Evolutionary conservation across 768 basidiomycete species (phyloP), one percentile per base, ranked within the genome.

Genomic region (Lactifluus subvellereus): DNA sequence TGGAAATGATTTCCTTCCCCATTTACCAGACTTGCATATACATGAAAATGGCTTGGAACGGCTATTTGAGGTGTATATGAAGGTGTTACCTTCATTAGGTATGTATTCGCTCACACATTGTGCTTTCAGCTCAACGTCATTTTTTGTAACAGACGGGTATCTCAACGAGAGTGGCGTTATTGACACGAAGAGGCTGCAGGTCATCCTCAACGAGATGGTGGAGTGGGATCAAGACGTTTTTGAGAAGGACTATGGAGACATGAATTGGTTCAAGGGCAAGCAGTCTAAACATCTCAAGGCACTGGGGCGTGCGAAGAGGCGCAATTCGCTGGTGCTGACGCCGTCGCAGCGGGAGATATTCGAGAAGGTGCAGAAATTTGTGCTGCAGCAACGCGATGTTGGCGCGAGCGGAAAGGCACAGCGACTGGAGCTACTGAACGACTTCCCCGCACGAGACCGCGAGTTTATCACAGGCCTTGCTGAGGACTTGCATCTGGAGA

Each of bases 1-100:
- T 55, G 97, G 97, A 37, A 99, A 98, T 72, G 96, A 98, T 76
- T 98, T 98, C 76, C 74, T 98, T 66, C 97, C 96, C 8, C 91
- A 98, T 76, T 75, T 99, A 61, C 97, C 97, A 5, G 94, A 97
- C 73, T 74, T 99, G 32, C 97, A 98, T 72, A 98, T 99, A 72
- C 94, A 98, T 70, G 93, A 97, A 75, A 97, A 98, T 71, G 97
- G 93, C 16, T 73, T 99, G 67, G 94, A 98, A 76, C 83, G 80
- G 68, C 77, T 99, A 61, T 98, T 97, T 73, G 91, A 93, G 10
- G 91, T 98, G 60, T 99, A 99, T 76, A 98, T 98, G 81, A 87
- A 85, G 72, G 84, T 93, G 35, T 73, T 98, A 27, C 94, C 95
- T 22, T 83, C 85, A 52, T 74, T 87, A 70, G 86, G 84, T 85